Evolutionary conservation across 352 stramenopile genomes (phyloP), one percentile per base, ranked within the genome.

Genomic region (Peronospora belbahrii): DNA sequence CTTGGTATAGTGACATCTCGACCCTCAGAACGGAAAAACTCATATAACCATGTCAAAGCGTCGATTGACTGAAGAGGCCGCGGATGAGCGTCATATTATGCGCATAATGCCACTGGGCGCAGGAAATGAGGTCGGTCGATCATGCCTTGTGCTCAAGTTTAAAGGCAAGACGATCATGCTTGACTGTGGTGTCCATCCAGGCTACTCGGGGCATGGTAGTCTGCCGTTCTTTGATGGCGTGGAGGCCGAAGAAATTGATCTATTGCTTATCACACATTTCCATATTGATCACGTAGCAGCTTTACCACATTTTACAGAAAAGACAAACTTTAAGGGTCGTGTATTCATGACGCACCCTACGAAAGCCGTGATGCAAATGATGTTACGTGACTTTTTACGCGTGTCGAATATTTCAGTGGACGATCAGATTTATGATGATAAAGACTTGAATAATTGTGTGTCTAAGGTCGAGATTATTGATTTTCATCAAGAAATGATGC

Each of bases 331-430:
- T 52, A 96, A 95, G 45, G 96, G 95, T 19, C 74, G 76, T 33
- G 96, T 99, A 40, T 99, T 99, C 70, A 99, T 99, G 95, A 99
- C 97, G 24, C 95, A 98, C 70, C 93, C 96, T 14, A 99, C 97
- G 10, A 98, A 98, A 59, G 96, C 96, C 11, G 96, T 99, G 11
- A 97, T 99, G 75, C 80, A 97, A 48, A 88, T 99, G 57, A 85
- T 99, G 59, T 71, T 99, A 42, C 89, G 88, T 6, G 97, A 99
- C 66, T 98, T 98, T 57, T 52, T 98, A 17, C 81, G 95, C 19
- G 75, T 99, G 3, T 90, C 95, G 48, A 95, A 96, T 62, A 94
- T 95, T 35, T 87, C 81, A n/a, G 83, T 93, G n/a, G 85, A 95
- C 50, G 82, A 95, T 52, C 82, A 95, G 61, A 93, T 95, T 52